Conservation (phyloP, 331 rosid species). For the Malus hybrid region DNA sequence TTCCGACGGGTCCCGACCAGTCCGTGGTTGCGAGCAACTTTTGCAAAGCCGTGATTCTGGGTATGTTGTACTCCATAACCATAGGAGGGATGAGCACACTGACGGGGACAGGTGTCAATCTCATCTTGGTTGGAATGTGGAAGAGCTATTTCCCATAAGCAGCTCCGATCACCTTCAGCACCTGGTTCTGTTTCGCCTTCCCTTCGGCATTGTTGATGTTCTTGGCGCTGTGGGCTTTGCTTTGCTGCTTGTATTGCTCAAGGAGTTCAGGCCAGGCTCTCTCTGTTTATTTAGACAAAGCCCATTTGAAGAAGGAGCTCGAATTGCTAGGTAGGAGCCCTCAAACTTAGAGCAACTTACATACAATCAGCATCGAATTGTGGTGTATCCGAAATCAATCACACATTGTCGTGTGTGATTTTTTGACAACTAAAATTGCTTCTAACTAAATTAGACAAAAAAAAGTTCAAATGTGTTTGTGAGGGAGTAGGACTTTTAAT, state of each 20-base stretch:
- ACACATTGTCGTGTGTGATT: too few species aligned
- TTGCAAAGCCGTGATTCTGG: conserved; percentile 65
- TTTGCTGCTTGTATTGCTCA: conserved; percentile 53
- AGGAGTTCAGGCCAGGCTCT: conserved; percentile 42
- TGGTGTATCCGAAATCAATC: too few species aligned
- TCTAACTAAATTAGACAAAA: too few species aligned
- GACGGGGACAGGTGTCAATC: conserved; percentile 84
- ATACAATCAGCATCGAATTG: too few species aligned
- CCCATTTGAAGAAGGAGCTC: conserved; percentile 66
- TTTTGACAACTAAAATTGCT: too few species aligned
- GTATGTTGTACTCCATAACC: conserved; percentile 50
- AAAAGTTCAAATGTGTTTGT: too few species aligned
- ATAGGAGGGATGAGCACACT: conserved; percentile 78
- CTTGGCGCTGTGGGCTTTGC: conserved; percentile 39
- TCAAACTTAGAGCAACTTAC: too few species aligned
- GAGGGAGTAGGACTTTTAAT: too few species aligned
- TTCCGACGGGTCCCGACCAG: conserved; percentile 39
- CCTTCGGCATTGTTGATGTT: conserved; percentile 53
- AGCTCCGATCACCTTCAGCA: conserved; percentile 58
- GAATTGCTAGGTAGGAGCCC: conserved; percentile 50
- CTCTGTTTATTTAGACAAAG: conserved; percentile 47
- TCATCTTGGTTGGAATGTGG: conserved; percentile 84
- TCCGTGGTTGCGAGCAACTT: conserved; percentile 42
- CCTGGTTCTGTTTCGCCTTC: conserved; percentile 65
- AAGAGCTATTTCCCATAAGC: conserved; percentile 50